Base-by-base conservation (phyloP, 73 alveolate genomes). In the Stentor roeselii region DNA sequence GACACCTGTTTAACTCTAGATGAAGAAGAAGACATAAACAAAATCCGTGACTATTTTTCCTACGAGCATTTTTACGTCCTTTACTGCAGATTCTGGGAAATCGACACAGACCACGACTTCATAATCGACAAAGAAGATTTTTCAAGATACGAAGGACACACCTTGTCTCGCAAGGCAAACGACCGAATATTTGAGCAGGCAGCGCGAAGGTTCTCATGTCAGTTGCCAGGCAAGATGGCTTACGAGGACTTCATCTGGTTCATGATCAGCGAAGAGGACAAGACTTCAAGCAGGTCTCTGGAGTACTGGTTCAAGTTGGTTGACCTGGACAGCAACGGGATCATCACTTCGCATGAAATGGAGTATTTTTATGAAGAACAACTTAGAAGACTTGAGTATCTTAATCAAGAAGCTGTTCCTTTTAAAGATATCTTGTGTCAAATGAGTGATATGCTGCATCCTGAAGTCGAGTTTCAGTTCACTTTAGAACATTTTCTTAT, bases 21-120 rank as follows among this genome's bases (percentile, higher is more conserved):
- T 75, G 93, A 87, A 74, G 83, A 61, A 50, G 91, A 84, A 50
- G 99, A 95, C 90, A 94, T 97, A 60, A 95, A 95, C 88, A 92
- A 91, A 89, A 94, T 98, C 21, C 91, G 99, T 60, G 98, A 97
- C 82, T 98, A 96, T 92, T 98, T 98, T 90, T 93, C 99, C 50
- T 98, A 98, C 83, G 99, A 98, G 86, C 99, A 98, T 87, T 98
- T 98, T 91, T 98, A 98, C 89, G 99, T 98, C 67, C 96, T 98
- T 39, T 98, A 98, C 87, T 97, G 99, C 85, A 89, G 97, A 36
- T 98, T 98, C 90, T 98, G 99, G 99, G 99, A 98, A 93, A 92
- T 98, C 74, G 99, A 98, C 90, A 91, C 98, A 3, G 99, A 98
- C 86, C 99, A 97, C 83, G 99, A 98, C 88, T 97, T 98, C 90